Conservation (phyloP, 257 asterid genomes). For the Scutellaria baicalensis region DNA sequence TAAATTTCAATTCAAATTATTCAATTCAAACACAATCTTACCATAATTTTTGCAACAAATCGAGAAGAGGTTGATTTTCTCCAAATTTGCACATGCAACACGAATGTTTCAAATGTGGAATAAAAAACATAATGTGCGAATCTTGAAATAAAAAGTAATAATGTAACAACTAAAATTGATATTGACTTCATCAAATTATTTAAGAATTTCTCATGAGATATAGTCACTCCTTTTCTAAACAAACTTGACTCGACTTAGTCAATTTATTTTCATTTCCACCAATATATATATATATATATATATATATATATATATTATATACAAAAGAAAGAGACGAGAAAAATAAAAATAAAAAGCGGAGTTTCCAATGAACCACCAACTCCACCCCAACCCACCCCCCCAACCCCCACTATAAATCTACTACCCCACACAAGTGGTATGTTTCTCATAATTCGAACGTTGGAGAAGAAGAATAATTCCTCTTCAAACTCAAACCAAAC, state of each 20-base stretch:
- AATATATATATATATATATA: neutral
- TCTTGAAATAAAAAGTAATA: neutral
- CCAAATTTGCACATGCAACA: neutral
- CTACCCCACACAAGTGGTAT: neutral
- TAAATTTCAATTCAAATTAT: no score
- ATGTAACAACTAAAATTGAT: neutral
- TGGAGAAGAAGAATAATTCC: conserved; percentile 10
- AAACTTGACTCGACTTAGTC: conserved; percentile 15
- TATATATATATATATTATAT: no score
- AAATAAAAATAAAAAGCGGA: neutral
- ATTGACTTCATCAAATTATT: conserved; percentile 21
- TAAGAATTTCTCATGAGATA: neutral
- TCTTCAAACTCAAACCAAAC: neutral
- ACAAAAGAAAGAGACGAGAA: conserved; percentile 1
- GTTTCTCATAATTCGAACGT: conserved; percentile 35
- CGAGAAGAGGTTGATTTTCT: no score
- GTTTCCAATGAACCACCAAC: neutral
- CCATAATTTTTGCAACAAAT: no score
- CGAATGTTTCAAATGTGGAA: neutral
- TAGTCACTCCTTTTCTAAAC: neutral
- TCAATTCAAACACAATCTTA: no score
- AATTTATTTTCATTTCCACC: neutral
- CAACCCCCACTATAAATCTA: neutral
- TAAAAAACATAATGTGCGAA: no score
- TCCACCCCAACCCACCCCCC: neutral